Evolutionary conservation across 2,329 filamentous ascomycete species (phyloP), one percentile per base, ranked within the genome.

Genomic region (Furcasterigmium sp.): DNA sequence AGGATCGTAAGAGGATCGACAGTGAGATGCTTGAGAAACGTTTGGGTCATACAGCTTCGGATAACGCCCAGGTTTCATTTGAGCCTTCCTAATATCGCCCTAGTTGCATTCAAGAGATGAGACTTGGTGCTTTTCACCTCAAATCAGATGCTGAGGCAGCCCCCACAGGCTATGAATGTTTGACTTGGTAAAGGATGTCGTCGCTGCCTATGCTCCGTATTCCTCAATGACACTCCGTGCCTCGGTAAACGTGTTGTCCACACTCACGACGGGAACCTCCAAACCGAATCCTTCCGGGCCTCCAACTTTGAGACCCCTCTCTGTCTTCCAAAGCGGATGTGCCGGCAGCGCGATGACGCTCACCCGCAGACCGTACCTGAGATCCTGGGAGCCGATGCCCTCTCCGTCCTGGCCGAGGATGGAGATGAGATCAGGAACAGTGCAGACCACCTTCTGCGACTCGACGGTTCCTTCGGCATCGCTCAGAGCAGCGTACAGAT

Each of bases 351-450:
- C 73, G 45, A 78, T 69, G 1, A 78, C 72, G 25, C 56, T 69
- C 0, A 77, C 73, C 5, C 65, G 59, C 3, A 77, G 49, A 0
- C 75, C 75, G 43, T 76, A 78, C 9, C 73, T 62, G 21, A 75
- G 56, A 19, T 76, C 72, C 11, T 70, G 67, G 1, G 72, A 70
- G 1, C 72, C 72, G 5, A 76, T 61, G 0, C 71, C 72, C 39
- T 71, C 70, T 0, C 73, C 71, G 38, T 74, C 70, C 28, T 64
- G 60, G 2, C 62, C 62, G 0, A 65, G 51, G 4, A 65, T 57
- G 0, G 62, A 64, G 2, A 65, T 65, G 0, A 65, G 51, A 9
- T 65, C 58, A 0, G 62, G 62, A 0, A 65, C 61, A 0, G 62
- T 65, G 44, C 61, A 63, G 0, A 64, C 52, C 2, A 64, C 52